Evolutionary conservation across 371 early-diverging fungal genomes (phyloP).

Genomic region (Phascolomyces articulosus): DNA sequence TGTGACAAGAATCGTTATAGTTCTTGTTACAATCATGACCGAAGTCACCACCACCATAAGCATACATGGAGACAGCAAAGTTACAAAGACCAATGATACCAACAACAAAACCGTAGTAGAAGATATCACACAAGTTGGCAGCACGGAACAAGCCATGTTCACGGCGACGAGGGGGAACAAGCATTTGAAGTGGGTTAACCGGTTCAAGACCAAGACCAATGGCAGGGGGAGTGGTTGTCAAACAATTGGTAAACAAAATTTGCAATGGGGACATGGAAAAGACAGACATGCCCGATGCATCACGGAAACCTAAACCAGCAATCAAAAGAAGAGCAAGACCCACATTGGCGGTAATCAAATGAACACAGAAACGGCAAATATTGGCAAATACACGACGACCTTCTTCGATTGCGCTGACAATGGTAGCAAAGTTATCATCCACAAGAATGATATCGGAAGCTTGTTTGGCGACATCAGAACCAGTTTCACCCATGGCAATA

Average conservation of each 20-base stretch:
- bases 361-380: conserved; percentile 90
- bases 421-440: conserved; percentile 88
- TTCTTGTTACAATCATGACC: conserved; percentile 65
- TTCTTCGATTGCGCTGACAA: conserved; percentile 82
- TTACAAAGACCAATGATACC: conserved; percentile 68
- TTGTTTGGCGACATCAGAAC: conserved; percentile 92
- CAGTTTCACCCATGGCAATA: conserved; percentile 91
- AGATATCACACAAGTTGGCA: conserved; percentile 70
- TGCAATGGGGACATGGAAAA: conserved; percentile 81
- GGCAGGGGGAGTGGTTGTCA: conserved; percentile 82
- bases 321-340: conserved; percentile 72
- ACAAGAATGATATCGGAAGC: conserved; percentile 90
- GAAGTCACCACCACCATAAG: conserved; percentile 57
- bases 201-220: conserved; percentile 88
- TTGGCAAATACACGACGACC: conserved; percentile 91
- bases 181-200: conserved; percentile 79
- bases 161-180: conserved; percentile 74
- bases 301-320: conserved; percentile 72
- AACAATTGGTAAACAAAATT: conserved; percentile 90
- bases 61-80: conserved; percentile 70
- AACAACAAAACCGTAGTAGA: conserved; percentile 75
- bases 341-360: conserved; percentile 88
- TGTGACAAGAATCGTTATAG: conserved; percentile 60
- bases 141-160: conserved; percentile 69
- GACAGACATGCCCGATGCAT: conserved; percentile 59